Evolutionary conservation across 805 yeast genomes (phyloP).

Genomic region (Saturnispora besseyi): DNA sequence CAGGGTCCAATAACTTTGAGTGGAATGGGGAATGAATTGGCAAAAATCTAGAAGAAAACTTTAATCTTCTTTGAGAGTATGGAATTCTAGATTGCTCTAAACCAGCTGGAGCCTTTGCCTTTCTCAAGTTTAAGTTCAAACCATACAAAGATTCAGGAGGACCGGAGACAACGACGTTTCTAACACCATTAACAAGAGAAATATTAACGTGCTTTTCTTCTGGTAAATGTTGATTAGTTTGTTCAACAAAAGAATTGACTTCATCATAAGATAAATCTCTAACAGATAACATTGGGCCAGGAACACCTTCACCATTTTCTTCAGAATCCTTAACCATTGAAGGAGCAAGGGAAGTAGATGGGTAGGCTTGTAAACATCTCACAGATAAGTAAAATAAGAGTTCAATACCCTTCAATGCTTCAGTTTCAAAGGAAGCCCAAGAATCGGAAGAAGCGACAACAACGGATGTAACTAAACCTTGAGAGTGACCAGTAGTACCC

Average conservation of each 20-base stretch:
- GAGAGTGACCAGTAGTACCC: conserved; percentile 86
- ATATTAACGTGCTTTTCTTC: conserved; percentile 81
- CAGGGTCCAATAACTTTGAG: conserved; percentile 70
- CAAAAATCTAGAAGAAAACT: conserved; percentile 86
- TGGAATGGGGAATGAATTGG: conserved; percentile 98
- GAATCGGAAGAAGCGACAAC: conserved; percentile 76
- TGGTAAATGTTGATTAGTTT: conserved; percentile 91
- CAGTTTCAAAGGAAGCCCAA: conserved; percentile 73
- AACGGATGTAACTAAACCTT: conserved; percentile 87
- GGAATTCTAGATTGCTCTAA: conserved; percentile 95
- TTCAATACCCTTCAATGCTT: conserved; percentile 71
- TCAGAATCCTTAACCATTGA: conserved; percentile 84
- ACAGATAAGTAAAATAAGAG: conserved; percentile 89
- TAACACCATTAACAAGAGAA: conserved; percentile 90
- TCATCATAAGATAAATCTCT: conserved; percentile 78
- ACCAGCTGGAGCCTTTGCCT: conserved; percentile 90
- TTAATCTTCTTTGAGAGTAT: conserved; percentile 84
- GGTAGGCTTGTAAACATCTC: conserved; percentile 82
- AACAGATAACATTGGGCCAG: conserved; percentile 94
- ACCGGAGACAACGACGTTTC: conserved; percentile 92
- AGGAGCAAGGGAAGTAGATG: conserved; percentile 91
- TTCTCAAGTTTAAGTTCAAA: conserved; percentile 82
- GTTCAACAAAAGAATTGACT: conserved; percentile 69
- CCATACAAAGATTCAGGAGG: conserved; percentile 98
- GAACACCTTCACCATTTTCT: conserved; percentile 91